Evolutionary conservation across 495 filamentous ascomycete genomes (phyloP).

Genomic region (Aspergillus wentii): DNA sequence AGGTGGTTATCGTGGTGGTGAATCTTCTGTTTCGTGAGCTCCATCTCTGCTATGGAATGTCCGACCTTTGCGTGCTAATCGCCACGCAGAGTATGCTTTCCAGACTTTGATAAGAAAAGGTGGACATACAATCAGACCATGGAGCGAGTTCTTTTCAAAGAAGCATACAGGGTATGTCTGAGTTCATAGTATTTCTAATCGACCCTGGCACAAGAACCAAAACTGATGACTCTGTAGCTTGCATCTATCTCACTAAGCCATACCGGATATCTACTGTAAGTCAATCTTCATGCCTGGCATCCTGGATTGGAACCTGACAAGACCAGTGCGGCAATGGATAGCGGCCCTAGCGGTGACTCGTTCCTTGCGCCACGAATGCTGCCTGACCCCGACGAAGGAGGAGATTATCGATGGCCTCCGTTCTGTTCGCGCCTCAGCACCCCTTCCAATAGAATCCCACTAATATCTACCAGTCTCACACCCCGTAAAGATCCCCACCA

Average conservation of each 20-base stretch:
- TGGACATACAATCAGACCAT: conserved; percentile 35
- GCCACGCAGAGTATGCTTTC: conserved; percentile 30
- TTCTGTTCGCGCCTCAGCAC: conserved; percentile 16
- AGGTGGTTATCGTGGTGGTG: conserved; percentile 28
- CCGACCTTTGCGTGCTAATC: conserved; percentile 3
- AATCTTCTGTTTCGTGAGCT: conserved; percentile 34
- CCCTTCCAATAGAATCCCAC: background rate
- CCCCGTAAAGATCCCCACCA: conserved; percentile 23
- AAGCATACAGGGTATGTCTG: conserved; percentile 27
- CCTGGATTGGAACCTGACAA: conserved; percentile 11
- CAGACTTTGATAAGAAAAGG: conserved; percentile 26
- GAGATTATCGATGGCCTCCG: conserved; percentile 27
- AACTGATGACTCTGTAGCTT: conserved; percentile 18
- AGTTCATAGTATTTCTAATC: background rate
- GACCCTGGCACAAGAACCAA: background rate
- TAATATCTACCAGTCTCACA: conserved; percentile 17
- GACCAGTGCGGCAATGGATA: conserved; percentile 35
- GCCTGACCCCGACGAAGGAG: conserved; percentile 30
- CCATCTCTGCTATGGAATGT: too few relatives aligned
- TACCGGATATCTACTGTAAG: conserved; percentile 36
- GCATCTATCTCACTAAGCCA: conserved; percentile 36
- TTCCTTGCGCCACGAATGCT: conserved; percentile 30
- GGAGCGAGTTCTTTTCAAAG: conserved; percentile 33
- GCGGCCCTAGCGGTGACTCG: conserved; percentile 29
- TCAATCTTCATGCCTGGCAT: background rate